phyloP scores from a whole-genome alignment of 164 flowering plant species.

The Santalum album region DNA sequence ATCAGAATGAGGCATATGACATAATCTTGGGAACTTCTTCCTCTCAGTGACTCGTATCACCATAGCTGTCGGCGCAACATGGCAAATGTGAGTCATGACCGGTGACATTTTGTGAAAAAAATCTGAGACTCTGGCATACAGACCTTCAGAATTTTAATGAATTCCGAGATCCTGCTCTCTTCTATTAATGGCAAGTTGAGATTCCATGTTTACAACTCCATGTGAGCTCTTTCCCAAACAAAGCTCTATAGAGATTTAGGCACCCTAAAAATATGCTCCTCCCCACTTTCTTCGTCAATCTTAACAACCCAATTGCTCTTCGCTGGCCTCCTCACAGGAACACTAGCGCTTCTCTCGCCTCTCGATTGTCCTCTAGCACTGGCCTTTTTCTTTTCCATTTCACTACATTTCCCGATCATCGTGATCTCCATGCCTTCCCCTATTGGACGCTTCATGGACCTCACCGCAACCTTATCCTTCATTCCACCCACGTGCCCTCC shows the following conservation, averaged over 20 bases:
- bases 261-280: constrained; percentile 44
- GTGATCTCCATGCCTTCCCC: constrained; percentile 58
- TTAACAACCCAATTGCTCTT: constrained; percentile 41
- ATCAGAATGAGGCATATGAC: too few species aligned
- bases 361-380: constrained; percentile 3
- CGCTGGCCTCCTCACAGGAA: constrained; percentile 9
- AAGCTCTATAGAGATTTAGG: constrained; percentile 10
- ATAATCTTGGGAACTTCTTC: too few species aligned
- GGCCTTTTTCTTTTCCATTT: constrained; percentile 11
- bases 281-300: constrained; percentile 50
- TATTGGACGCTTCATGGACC: constrained; percentile 42
- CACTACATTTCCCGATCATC: constrained; percentile 25
- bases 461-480: constrained; percentile 22
- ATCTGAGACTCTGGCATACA: too few species aligned
- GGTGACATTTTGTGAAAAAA: too few species aligned
- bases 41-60: too few species aligned
- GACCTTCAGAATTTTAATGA: too few species aligned
- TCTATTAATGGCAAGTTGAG: too few species aligned
- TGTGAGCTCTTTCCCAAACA: too few species aligned
- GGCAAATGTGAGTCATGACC: too few species aligned
- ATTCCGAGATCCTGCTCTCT: too few species aligned
- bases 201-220: too few species aligned
- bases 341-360: neutral
- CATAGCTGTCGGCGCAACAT: too few species aligned
- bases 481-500: constrained; percentile 25